Evolutionary conservation across 148 eudicot genomes (phyloP).

Genomic region (Selenicereus undatus): DNA sequence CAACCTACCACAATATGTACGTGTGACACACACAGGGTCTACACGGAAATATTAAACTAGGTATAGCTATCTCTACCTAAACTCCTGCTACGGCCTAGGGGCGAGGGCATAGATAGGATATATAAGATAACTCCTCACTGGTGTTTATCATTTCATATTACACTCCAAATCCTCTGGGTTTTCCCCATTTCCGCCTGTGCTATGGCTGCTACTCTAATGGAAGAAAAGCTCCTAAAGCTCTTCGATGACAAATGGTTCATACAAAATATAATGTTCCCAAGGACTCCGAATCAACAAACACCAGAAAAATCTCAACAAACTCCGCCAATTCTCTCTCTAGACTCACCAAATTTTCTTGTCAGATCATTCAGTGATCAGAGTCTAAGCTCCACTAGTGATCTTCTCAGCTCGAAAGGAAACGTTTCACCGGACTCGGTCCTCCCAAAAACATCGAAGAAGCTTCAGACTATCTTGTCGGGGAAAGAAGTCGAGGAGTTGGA

Average conservation of each 20-base stretch:
- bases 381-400: background rate
- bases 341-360: background rate
- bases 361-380: constrained; percentile 11
- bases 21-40: background rate
- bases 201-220: constrained; percentile 1
- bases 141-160: background rate
- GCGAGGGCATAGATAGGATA: too few relatives aligned
- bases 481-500: constrained; percentile 23
- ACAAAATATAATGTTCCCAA: background rate
- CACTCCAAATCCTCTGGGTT: background rate
- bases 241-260: background rate
- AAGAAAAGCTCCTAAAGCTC: background rate
- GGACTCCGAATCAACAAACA: background rate
- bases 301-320: background rate
- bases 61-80: background rate
- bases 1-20: too few relatives aligned
- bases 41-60: background rate
- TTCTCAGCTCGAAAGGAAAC: constrained; percentile 3
- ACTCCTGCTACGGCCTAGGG: background rate
- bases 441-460: constrained; percentile 7
- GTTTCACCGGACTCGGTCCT: constrained; percentile 36
- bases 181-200: too few relatives aligned
- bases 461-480: constrained; percentile 34
- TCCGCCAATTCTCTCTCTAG: background rate
- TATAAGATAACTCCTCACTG: background rate